These are phyloP conservation scores for Mortierella sp. DNA, from an alignment of 371 early-diverging fungal genomes.

Conservation along the genomic window DNA sequence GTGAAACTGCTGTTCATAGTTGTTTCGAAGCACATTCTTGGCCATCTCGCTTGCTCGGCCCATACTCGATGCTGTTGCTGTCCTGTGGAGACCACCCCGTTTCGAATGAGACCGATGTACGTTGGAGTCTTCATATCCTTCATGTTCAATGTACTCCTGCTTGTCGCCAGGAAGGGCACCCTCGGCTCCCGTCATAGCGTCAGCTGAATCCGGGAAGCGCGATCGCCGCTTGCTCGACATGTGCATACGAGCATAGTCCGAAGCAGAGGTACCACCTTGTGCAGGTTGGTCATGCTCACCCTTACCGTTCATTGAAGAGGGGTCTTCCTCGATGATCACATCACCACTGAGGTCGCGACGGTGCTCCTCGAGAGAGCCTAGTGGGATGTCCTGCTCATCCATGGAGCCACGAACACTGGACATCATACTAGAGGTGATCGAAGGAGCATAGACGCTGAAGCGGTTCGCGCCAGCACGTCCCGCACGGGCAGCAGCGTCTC, in stretches of 20 bases:
- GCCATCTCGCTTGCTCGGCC: slow-evolving; percentile 39
- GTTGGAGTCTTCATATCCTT: slow-evolving; percentile 9
- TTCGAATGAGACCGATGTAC: slow-evolving; percentile 18
- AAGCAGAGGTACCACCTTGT: slow-evolving; percentile 39
- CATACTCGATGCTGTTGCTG: slow-evolving; percentile 21
- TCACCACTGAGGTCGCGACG: not conserved
- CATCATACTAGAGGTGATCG: slow-evolving; percentile 53
- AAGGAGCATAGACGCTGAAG: slow-evolving; percentile 36
- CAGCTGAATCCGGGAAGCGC: slow-evolving; percentile 17
- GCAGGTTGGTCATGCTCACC: slow-evolving; percentile 8
- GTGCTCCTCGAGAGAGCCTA: not conserved
- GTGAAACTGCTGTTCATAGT: slow-evolving; percentile 43
- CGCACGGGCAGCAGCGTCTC: not conserved
- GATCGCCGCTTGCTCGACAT: not conserved
- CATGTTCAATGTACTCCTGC: slow-evolving; percentile 24
- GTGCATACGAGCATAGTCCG: slow-evolving; percentile 50
- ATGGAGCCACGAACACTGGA: slow-evolving; percentile 44
- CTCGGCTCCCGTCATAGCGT: slow-evolving; percentile 19
- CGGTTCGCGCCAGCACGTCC: slow-evolving; percentile 22
- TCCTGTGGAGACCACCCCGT: slow-evolving; percentile 35
- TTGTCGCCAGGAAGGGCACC: slow-evolving; percentile 23
- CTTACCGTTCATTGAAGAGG: slow-evolving; percentile 1
- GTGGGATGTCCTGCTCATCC: slow-evolving; percentile 22
- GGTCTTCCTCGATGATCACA: not conserved
- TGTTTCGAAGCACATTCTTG: slow-evolving; percentile 40